Percentiles rank a stretch among this genome's conserved stretches.
phyloP scores from a whole-genome alignment of 176 grass and related monocot genomes.

The Zea luxurians region DNA sequence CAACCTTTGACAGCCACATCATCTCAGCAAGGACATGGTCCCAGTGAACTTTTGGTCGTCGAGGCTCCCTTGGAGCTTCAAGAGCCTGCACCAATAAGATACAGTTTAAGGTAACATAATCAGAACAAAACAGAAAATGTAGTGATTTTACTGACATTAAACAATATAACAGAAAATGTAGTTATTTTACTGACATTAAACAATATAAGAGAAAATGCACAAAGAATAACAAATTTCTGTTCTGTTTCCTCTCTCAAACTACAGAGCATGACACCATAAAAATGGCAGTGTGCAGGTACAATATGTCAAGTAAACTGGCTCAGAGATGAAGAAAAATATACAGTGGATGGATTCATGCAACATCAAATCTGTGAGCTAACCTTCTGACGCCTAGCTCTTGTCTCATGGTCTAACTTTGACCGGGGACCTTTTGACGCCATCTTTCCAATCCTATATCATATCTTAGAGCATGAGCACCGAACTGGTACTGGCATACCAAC shows the following conservation, averaged over 20 bases:
- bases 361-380: constrained; percentile 52
- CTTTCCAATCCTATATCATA: constrained; percentile 46
- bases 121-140: background rate
- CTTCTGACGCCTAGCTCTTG: constrained; percentile 94
- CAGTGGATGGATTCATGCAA: constrained; percentile 20
- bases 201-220: background rate
- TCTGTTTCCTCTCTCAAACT: background rate
- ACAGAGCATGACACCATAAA: background rate
- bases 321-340: constrained; percentile 24
- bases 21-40: constrained; percentile 98
- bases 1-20: constrained; percentile 89
- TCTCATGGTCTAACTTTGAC: constrained; percentile 85
- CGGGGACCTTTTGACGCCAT: constrained; percentile 99
- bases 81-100: constrained; percentile 56
- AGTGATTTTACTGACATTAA: background rate
- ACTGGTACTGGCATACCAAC: constrained; percentile 29
- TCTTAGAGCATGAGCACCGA: constrained; percentile 19
- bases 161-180: background rate
- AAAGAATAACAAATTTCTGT: constrained; percentile 3
- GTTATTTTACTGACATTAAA: too few relatives aligned
- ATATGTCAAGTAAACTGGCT: constrained; percentile 3
- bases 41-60: constrained; percentile 88
- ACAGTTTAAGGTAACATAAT: constrained; percentile 9
- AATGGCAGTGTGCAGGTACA: background rate
- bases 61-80: constrained; percentile 86